Conservation (phyloP, 352 stramenopile species). For the Phytophthora parvispora region DNA sequence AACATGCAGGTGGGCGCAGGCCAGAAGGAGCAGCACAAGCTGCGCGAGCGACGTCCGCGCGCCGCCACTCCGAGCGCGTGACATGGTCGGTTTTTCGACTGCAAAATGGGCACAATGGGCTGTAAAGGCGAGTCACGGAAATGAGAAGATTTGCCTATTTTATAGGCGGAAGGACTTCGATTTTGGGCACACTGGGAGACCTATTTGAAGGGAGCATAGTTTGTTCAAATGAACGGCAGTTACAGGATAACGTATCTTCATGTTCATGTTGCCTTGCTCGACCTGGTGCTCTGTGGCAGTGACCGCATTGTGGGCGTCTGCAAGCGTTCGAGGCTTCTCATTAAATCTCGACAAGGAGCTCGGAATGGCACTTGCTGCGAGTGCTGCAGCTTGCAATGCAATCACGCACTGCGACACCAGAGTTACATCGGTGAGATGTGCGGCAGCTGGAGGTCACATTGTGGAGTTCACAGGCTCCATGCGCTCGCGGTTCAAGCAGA, state of each 20-base stretch:
- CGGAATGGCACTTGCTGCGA: too few relatives aligned
- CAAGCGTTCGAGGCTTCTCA: too few relatives aligned
- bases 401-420: neutral
- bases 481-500: neutral
- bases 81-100: constrained; percentile 24
- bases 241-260: neutral
- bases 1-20: constrained; percentile 3
- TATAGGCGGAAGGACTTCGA: neutral
- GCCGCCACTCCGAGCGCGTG: neutral
- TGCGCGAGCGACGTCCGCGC: constrained; percentile 6
- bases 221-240: constrained; percentile 26
- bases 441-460: neutral
- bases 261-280: neutral
- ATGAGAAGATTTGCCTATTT: neutral
- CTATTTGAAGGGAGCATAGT: constrained; percentile 11
- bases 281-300: too few relatives aligned
- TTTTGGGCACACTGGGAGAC: neutral
- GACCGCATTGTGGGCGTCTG: too few relatives aligned
- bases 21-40: constrained; percentile 10
- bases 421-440: neutral
- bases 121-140: neutral
- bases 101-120: constrained; percentile 10
- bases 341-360: too few relatives aligned
- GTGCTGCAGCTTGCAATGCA: too few relatives aligned
- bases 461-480: neutral